Evolutionary conservation across 495 filamentous ascomycete genomes (phyloP), one percentile per base, ranked within the genome.

Genomic region (Hypomontagnella submonticulosa): DNA sequence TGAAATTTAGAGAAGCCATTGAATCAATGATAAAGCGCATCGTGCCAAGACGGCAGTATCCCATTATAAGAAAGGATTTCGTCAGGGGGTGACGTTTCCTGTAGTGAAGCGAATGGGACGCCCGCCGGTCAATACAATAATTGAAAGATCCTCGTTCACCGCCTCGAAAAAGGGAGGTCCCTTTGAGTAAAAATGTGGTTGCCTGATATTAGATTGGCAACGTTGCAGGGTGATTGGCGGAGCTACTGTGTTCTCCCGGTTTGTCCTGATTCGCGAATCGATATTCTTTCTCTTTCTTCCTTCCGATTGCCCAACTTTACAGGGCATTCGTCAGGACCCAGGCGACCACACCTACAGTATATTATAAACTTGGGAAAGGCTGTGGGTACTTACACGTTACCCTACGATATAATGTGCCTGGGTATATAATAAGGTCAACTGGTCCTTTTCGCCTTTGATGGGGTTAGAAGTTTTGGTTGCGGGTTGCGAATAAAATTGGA

Each of bases 141-240:
- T 15, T 33, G 40, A 27, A 52, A 46, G 43, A 59, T 37, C 59
- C 65, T 18, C 53, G 65, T 63, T 68, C 65, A 68, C 65, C 59
- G 65, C 65, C 55, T 63, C 59, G 11, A 57, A 55, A 53, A 49
- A 33, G 63, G 64, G 57, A 67, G 53, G 58, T 68, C 46, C 43
- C 36, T 59, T 20, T 20, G 34, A 49, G n/a, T 4, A 48, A 10
- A 55, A 68, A 68, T 34, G 52, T 68, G 59, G 65, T 60, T 68
- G 65, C 65, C 65, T 63, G 44, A 60, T 68, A 56, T 59, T 63
- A 60, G 50, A 55, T 59, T 68, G 43, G 20, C 41, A 53, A 48
- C 47, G 34, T 51, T 33, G 59, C 55, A 63, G 49, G 37, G 30
- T 52, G 36, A 68, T 68, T 68, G 59, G 53, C 53, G 52, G 59